phyloP scores from a whole-genome alignment of 2,329 filamentous ascomycete genomes.

The Cladophialophora psammophila region DNA sequence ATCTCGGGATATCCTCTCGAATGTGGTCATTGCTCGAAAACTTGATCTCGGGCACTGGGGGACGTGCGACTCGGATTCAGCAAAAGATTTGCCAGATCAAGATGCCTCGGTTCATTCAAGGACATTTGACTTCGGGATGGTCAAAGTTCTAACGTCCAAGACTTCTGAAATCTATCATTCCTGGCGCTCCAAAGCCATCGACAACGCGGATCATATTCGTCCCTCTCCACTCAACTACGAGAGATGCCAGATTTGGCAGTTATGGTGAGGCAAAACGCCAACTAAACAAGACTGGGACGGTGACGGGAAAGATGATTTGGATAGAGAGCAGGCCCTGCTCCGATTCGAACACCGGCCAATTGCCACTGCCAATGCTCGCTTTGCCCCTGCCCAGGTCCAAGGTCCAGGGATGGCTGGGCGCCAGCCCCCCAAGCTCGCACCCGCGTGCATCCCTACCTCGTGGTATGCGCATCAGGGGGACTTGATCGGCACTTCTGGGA shows the following conservation, averaged over 20 bases:
- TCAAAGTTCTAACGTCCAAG: neutral
- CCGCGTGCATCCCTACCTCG: neutral
- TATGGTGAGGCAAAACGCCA: neutral
- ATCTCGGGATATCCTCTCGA: neutral
- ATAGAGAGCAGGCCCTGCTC: no score
- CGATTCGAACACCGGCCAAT: neutral
- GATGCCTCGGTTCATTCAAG: neutral
- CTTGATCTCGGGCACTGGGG: neutral
- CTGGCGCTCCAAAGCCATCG: neutral
- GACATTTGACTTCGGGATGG: neutral
- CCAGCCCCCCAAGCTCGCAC: neutral
- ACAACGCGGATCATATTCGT: neutral
- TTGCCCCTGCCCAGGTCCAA: neutral
- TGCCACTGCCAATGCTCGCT: slow-evolving; percentile 6
- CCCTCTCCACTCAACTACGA: neutral
- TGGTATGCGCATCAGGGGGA: neutral
- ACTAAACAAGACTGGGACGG: slow-evolving; percentile 1
- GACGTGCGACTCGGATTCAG: neutral
- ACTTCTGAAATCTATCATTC: neutral
- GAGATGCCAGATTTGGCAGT: neutral
- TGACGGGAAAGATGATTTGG: neutral
- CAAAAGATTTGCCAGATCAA: neutral
- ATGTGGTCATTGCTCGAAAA: neutral
- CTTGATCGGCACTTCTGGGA: neutral
- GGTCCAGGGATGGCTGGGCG: neutral